Evolutionary conservation across 495 filamentous ascomycete species (phyloP).

Genomic region (Rusavskia elegans): DNA sequence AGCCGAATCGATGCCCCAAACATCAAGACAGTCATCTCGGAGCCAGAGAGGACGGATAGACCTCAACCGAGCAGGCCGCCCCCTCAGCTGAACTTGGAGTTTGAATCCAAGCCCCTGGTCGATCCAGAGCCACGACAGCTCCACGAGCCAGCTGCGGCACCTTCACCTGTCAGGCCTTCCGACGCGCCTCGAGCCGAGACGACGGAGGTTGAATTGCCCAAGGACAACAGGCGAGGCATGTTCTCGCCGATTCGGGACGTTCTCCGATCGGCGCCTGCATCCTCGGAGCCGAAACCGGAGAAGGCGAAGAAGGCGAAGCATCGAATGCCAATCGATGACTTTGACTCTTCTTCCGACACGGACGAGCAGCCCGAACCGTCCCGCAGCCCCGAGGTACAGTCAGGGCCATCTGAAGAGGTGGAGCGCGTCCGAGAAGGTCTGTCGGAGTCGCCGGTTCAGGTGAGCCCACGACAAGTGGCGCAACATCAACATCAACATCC

Average conservation of each 20-base stretch:
- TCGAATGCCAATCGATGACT: slow-evolving; percentile 29
- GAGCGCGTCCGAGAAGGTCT: slow-evolving; percentile 30
- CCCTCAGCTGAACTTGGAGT: background rate
- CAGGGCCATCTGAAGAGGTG: background rate
- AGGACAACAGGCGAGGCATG: slow-evolving; percentile 7
- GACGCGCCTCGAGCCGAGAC: slow-evolving; percentile 4
- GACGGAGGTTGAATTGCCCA: slow-evolving; percentile 2
- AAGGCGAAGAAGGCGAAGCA: slow-evolving; percentile 32
- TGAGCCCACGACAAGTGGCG: slow-evolving; percentile 18
- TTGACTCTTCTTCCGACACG: slow-evolving; percentile 20
- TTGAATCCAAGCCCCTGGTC: slow-evolving; percentile 43
- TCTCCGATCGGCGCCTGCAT: slow-evolving; percentile 16
- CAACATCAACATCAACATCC: slow-evolving; percentile 22
- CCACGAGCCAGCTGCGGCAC: slow-evolving; percentile 18
- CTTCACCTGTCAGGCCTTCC: background rate
- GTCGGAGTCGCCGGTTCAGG: slow-evolving; percentile 65
- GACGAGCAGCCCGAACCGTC: slow-evolving; percentile 9
- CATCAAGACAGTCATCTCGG: slow-evolving; percentile 4
- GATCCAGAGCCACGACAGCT: slow-evolving; percentile 32
- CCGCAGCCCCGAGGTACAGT: background rate
- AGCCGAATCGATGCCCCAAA: slow-evolving; percentile 1
- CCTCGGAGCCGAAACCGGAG: slow-evolving; percentile 27
- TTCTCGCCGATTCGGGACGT: slow-evolving; percentile 12
- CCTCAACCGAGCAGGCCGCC: slow-evolving; percentile 1
- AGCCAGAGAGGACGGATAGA: slow-evolving; percentile 1